Evolutionary conservation across 2,329 filamentous ascomycete species (phyloP), one percentile per base, ranked within the genome.

Genomic region (Aspergillus sp.): DNA sequence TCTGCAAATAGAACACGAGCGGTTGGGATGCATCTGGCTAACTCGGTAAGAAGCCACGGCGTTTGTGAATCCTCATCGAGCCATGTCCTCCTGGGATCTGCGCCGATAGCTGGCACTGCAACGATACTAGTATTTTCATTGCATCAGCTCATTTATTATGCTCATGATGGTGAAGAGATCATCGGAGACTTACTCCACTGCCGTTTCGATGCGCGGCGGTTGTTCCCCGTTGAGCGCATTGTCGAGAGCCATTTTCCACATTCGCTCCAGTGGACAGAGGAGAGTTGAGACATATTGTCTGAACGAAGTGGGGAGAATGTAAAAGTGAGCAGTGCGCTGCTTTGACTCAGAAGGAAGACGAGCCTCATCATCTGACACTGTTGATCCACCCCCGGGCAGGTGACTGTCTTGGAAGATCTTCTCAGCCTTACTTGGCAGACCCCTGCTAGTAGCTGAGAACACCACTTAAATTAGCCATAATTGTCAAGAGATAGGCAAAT

Each of bases 61-160:
- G 61, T 64, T 15, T 59, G 52, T 2, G 61, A 61, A 13, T 57
- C 59, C n/a, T 63, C 65, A 5, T 56, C 62, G 15, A 57, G 64
- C 74, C 74, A 76, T 25, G 70, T 67, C 44, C 62, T 66, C 39
- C 62, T 62, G 36, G 68, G 66, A 57, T 76, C 67, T 41, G 70
- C 73, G 7, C 74, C 74, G 42, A 76, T 72, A 8, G 73, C 70
- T 41, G 74, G 74, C n/a, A 76, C 63, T 6, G 68, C 73, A 32
- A 76, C 68, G 25, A 76, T 73, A 59, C 74, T 76, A 48, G 15
- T 3, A 19, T 54, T 6, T 3, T 44, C 15, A 61, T 50, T 11
- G 8, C 17, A 25, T 39, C 6, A 57, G 17, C 11, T 47, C 8
- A 8, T 42, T 7, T 27, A 36, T 49, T 6, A 32, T n/a, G 8